Evolutionary conservation across 2,329 filamentous ascomycete species (phyloP).

Genomic region (Karstenula rhodostoma): DNA sequence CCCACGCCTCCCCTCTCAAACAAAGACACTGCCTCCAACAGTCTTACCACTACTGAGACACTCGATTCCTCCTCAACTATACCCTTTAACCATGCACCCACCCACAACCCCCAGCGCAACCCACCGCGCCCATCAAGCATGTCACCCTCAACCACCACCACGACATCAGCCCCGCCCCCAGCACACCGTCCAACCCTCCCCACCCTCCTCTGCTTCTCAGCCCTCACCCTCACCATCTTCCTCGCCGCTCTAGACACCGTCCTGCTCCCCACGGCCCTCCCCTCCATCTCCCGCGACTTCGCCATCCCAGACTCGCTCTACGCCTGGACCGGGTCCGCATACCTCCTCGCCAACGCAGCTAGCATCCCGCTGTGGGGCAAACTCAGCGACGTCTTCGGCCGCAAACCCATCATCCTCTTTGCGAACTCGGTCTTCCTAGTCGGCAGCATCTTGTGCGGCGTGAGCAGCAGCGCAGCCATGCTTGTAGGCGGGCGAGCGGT

Average conservation of each 20-base stretch:
- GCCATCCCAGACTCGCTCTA: slow-evolving; percentile 71
- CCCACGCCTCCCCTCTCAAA: slow-evolving; percentile 1
- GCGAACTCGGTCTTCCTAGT: slow-evolving; percentile 57
- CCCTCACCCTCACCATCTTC: slow-evolving; percentile 49
- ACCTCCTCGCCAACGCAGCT: slow-evolving; percentile 49
- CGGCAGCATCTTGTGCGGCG: slow-evolving; percentile 60
- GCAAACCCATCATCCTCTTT: slow-evolving; percentile 45
- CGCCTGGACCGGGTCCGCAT: slow-evolving; percentile 72
- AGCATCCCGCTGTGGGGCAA: slow-evolving; percentile 54
- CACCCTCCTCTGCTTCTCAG: slow-evolving; percentile 37
- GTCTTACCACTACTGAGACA: slow-evolving; percentile 7
- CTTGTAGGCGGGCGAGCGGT: slow-evolving; percentile 62
- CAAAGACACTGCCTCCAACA: slow-evolving; percentile 6
- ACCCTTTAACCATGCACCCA: slow-evolving; percentile 1
- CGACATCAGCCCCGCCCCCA: not conserved
- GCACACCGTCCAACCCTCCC: slow-evolving; percentile 12
- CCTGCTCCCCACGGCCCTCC: slow-evolving; percentile 71
- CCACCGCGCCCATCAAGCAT: slow-evolving; percentile 7
- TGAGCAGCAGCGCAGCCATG: slow-evolving; percentile 58
- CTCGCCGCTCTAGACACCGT: slow-evolving; percentile 60
- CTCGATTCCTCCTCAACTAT: not conserved
- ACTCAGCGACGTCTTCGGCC: slow-evolving; percentile 49
- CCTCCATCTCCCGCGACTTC: slow-evolving; percentile 70
- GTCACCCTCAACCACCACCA: slow-evolving; percentile 11
- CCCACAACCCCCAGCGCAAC: slow-evolving; percentile 6